phyloP scores from a whole-genome alignment of 2,329 filamentous ascomycete genomes.

The Torrubiellomyces zombiae region DNA sequence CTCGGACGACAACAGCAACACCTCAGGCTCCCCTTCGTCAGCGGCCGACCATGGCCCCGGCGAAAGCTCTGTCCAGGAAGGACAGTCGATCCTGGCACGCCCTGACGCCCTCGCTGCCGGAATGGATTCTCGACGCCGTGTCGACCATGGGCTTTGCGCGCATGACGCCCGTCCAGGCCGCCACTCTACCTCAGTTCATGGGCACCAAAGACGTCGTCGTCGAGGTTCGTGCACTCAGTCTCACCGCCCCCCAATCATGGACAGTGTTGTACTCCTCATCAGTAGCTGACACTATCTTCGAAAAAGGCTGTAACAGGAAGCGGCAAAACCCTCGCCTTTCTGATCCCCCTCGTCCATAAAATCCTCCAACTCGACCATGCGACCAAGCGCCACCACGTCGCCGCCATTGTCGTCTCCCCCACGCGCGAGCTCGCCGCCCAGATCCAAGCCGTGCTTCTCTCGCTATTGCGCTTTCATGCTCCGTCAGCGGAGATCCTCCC shows the following conservation, averaged over 20 bases:
- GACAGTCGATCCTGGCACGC: conserved; percentile 29
- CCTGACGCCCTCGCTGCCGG: conserved; percentile 21
- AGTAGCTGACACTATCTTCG: too few species aligned
- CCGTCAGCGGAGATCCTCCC: conserved; percentile 54
- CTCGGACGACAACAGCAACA: too few species aligned
- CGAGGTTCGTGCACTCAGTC: conserved; percentile 32
- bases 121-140: conserved; percentile 75
- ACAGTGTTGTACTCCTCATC: too few species aligned
- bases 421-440: conserved; percentile 81
- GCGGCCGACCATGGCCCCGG: conserved; percentile 13
- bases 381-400: conserved; percentile 77
- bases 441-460: conserved; percentile 66
- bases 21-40: not conserved
- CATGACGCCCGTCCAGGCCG: conserved; percentile 91
- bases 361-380: conserved; percentile 66
- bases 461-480: conserved; percentile 66
- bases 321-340: conserved; percentile 76
- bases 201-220: conserved; percentile 86
- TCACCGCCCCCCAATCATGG: too few species aligned
- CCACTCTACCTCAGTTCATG: conserved; percentile 75
- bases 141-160: conserved; percentile 69
- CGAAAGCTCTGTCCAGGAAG: conserved; percentile 21
- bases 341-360: conserved; percentile 71
- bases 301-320: conserved; percentile 67
- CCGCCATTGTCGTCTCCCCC: conserved; percentile 80